Percentiles rank a stretch among this genome's conserved stretches.
Conservation (phyloP, 306 rosid species). For the Prunus persica region Prunus_persica_NCBIv2 NC_034015.1:2855001-2855500, state of each 20-base stretch:
- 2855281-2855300: constrained; percentile 38
- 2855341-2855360: no score
- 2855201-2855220: constrained; percentile 11
- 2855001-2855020: no score
- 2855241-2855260: constrained; percentile 14
- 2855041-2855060: no score
- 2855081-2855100: no score
- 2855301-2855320: constrained; percentile 55
- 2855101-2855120: no score
- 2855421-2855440: neutral
- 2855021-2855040: no score
- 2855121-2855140: no score
- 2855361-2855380: neutral
- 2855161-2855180: neutral
- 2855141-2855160: neutral
- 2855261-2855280: constrained; percentile 29
- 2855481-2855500: no score
- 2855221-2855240: constrained; percentile 23
- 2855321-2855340: constrained; percentile 25
- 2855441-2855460: no score
- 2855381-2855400: no score
- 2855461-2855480: no score
- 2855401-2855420: neutral
- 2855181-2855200: constrained; percentile 30
- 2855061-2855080: no score